Evolutionary conservation across 2,329 filamentous ascomycete species (phyloP), one percentile per base, ranked within the genome.

Genomic region (Cylindrodendrum hubeiense): DNA sequence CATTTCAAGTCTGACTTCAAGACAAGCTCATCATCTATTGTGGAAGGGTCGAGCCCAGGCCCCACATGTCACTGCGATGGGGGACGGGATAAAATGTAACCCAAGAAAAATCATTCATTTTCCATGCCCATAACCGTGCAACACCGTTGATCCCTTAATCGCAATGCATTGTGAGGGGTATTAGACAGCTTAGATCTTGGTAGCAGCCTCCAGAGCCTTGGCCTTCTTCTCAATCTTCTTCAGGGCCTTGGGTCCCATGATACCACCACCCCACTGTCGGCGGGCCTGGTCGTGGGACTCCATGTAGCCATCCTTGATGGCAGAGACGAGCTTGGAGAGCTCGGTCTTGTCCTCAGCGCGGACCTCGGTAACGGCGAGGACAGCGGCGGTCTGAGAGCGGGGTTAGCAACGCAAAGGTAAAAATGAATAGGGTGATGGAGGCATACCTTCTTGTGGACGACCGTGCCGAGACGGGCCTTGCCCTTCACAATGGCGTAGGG

Each of bases 401-500:
- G n/a, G 62, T 78, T 75, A 80, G 78, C 77, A 65, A 77, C 34
- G 34, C 21, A 15, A 19, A 19, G 10, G 15, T 21, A 9, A 10
- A 22, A 7, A 1, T 26, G 24, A 13, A 21, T 21, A 4, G 12
- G 7, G 8, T 17, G 3, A 6, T 10, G 2, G 44, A 28, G 47
- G 73, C 84, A 68, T 79, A 94, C 92, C 92, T 99, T 99, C 92
- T 99, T 98, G 93, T 99, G 95, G 75, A 99, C 95, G 77, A 99
- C 95, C 68, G 96, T 98, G 77, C 96, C 96, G 79, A 99, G 93
- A 86, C 96, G 92, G 76, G 96, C 96, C 93, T 99, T 99, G 88
- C 96, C 96, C 93, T 99, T 99, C 82, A 99, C 90, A 78, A 99
- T 98, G 81, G 95, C 96, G 84, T 98, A 99, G 73, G 97, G 96